These are phyloP conservation scores for Leccinum boreale DNA, from an alignment of 768 basidiomycete genomes.

Conservation along the genomic window DNA sequence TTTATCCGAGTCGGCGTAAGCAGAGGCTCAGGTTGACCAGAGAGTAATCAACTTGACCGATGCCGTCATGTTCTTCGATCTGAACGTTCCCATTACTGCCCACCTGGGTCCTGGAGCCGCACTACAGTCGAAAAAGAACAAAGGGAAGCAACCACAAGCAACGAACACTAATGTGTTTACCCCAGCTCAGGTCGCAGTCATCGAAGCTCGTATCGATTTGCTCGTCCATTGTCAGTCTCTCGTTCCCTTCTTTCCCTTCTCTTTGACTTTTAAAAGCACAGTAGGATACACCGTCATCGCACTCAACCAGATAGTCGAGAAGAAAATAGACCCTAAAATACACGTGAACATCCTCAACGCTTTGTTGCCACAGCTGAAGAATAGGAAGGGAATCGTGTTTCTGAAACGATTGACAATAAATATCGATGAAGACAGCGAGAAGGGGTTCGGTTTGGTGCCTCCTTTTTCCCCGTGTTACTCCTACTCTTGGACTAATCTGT, in stretches of 20 bases:
- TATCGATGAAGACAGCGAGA: conserved; percentile 81
- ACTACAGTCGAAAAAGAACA: conserved; percentile 26
- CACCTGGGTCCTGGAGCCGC: conserved; percentile 13
- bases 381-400: conserved; percentile 57
- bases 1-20: background rate
- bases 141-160: conserved; percentile 35
- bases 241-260: background rate
- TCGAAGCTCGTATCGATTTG: conserved; percentile 66
- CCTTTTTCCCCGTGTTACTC: background rate
- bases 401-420: conserved; percentile 79
- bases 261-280: conserved; percentile 30
- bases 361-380: conserved; percentile 57
- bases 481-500: background rate
- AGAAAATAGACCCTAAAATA: conserved; percentile 66
- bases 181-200: conserved; percentile 50
- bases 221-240: conserved; percentile 64
- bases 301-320: conserved; percentile 68
- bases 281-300: conserved; percentile 87
- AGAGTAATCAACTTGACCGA: background rate
- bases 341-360: conserved; percentile 63
- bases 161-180: conserved; percentile 40
- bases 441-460: conserved; percentile 76
- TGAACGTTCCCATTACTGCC: conserved; percentile 53
- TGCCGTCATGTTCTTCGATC: conserved; percentile 64
- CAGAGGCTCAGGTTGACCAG: too few species aligned